A percentile compares a stretch with the other conserved stretches of the same genome.
phyloP scores from a whole-genome alignment of 108 stramenopile genomes.

The Asterionellopsis glacialis region DNA sequence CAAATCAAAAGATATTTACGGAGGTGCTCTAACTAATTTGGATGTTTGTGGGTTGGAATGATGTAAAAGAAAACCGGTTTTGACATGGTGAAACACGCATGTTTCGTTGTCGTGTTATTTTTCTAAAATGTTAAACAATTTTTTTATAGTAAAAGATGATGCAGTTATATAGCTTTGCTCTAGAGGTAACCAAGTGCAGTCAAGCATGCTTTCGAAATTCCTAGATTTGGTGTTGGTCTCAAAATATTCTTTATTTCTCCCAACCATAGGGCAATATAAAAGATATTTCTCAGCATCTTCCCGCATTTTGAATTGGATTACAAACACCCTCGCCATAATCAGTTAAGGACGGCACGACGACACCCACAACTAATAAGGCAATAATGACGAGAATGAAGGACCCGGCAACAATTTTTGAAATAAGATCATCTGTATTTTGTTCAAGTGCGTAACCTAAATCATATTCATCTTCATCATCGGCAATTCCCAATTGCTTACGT shows the following conservation, averaged over 20 bases:
- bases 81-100: too few relatives aligned
- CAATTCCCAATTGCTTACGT: constrained; percentile 67
- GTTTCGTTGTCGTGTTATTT: too few relatives aligned
- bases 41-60: constrained; percentile 76
- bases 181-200: too few relatives aligned
- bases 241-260: not conserved
- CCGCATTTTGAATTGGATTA: constrained; percentile 67
- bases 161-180: not conserved
- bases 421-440: constrained; percentile 73
- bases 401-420: constrained; percentile 87
- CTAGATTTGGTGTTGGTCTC: too few relatives aligned
- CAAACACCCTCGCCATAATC: constrained; percentile 83
- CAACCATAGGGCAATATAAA: not conserved
- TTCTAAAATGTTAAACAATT: not conserved
- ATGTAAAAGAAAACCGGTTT: not conserved
- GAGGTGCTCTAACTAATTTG: constrained; percentile 60
- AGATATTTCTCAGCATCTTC: constrained; percentile 47
- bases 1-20: constrained; percentile 64
- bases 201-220: too few relatives aligned
- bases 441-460: constrained; percentile 72
- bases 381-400: constrained; percentile 70
- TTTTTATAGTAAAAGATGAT: not conserved
- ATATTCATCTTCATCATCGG: constrained; percentile 83
- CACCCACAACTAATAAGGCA: constrained; percentile 64
- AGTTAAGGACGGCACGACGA: constrained; percentile 63